phyloP scores from a whole-genome alignment of 208 protist species.

The Herpetomonas samuelpessoai region DNA sequence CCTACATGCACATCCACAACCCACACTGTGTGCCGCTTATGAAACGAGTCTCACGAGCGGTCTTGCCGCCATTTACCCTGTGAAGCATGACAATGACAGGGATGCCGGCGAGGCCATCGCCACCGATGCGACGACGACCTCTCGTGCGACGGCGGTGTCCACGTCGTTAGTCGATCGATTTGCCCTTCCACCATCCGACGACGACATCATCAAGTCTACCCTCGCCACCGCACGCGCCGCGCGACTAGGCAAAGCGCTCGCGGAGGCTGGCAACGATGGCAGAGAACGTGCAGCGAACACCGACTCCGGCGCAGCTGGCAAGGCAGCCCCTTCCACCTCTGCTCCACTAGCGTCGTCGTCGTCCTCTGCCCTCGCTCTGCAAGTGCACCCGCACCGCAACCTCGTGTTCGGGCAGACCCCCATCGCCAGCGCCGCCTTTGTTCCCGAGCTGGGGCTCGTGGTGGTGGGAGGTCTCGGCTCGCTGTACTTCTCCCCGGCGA shows the following conservation, averaged over 20 bases:
- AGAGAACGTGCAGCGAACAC: not conserved
- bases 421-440: constrained; percentile 31
- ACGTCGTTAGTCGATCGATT: not conserved
- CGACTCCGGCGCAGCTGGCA: no score
- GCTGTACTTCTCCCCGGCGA: constrained; percentile 36
- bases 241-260: not conserved
- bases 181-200: not conserved
- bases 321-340: not conserved
- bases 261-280: not conserved
- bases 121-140: not conserved
- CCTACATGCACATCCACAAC: not conserved
- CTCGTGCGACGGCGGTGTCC: not conserved
- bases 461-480: constrained; percentile 47
- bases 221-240: not conserved
- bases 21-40: constrained; percentile 22
- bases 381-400: constrained; percentile 21
- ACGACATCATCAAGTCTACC: not conserved
- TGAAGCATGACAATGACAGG: constrained; percentile 4
- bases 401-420: constrained; percentile 16
- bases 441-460: constrained; percentile 35
- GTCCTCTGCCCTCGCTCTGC: no score
- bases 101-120: not conserved
- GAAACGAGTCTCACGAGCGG: constrained; percentile 18
- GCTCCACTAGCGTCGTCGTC: not conserved
- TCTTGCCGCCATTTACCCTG: constrained; percentile 24